Evolutionary conservation across 202 grass and related monocot genomes (phyloP).

Genomic region (Panicum hallii): DNA sequence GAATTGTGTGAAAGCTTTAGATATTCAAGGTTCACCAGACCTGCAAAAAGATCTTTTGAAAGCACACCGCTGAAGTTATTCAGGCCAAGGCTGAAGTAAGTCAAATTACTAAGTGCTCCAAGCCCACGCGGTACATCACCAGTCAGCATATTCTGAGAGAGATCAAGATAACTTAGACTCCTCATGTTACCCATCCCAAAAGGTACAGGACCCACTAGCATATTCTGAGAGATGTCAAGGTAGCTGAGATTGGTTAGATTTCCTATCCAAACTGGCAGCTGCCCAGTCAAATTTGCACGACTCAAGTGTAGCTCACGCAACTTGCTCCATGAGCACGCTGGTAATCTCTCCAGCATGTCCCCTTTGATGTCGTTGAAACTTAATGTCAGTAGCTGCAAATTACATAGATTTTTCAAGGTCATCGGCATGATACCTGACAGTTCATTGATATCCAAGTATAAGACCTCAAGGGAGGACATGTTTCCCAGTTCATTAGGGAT

Average conservation of each 20-base stretch:
- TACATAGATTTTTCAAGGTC: constrained; percentile 24
- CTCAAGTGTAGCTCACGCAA: not conserved
- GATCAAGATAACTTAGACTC: too few relatives aligned
- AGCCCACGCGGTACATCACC: constrained; percentile 31
- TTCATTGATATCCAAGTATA: not conserved
- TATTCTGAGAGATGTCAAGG: constrained; percentile 33
- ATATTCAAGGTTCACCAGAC: not conserved
- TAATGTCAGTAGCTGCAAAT: not conserved
- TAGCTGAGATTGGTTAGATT: constrained; percentile 22
- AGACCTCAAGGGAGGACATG: constrained; percentile 10
- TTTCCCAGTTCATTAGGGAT: constrained; percentile 38
- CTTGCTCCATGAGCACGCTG: constrained; percentile 1
- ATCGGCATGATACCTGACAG: not conserved
- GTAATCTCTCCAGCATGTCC: constrained; percentile 21
- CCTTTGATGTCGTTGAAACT: not conserved
- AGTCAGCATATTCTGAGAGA: constrained; percentile 16
- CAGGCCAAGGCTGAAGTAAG: not conserved
- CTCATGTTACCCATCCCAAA: too few relatives aligned
- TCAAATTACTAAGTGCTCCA: constrained; percentile 12
- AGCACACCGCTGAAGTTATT: constrained; percentile 37
- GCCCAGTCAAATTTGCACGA: constrained; percentile 28
- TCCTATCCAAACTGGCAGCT: constrained; percentile 41
- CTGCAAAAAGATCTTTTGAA: not conserved
- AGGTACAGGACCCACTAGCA: constrained; percentile 25
- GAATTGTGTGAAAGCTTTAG: constrained; percentile 14